phyloP scores from a whole-genome alignment of 2,329 filamentous ascomycete species.

The Epichloe gansuensis region DNA sequence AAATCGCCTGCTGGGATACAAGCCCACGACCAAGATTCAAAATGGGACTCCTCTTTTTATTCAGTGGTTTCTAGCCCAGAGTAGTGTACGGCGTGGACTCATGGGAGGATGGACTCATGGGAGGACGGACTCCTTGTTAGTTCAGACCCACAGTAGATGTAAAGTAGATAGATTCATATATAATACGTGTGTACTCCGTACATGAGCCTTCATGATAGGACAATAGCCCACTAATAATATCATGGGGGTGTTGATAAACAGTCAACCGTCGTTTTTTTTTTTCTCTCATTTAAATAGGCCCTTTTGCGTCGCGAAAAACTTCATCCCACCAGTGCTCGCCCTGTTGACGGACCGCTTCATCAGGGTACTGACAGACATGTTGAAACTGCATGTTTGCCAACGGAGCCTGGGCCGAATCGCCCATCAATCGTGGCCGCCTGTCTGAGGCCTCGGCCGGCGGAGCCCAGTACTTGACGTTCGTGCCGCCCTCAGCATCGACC shows the following conservation, averaged over 20 bases:
- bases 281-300: not conserved
- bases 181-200: too few species aligned
- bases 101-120: not conserved
- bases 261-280: not conserved
- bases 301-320: not conserved
- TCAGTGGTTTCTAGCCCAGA: not conserved
- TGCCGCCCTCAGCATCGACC: not conserved
- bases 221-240: too few species aligned
- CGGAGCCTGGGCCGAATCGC: not conserved
- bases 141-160: too few species aligned
- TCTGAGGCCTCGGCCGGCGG: not conserved
- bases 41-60: slow-evolving; percentile 8
- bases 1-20: slow-evolving; percentile 10
- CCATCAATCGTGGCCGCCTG: not conserved
- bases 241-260: not conserved
- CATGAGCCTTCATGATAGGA: too few species aligned
- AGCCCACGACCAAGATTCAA: slow-evolving; percentile 10
- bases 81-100: not conserved
- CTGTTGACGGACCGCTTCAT: not conserved
- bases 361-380: not conserved
- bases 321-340: not conserved
- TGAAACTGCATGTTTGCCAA: not conserved
- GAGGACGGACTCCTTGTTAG: too few species aligned
- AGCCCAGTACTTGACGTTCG: slow-evolving; percentile 1
- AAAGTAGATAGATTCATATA: too few species aligned